Evolutionary conservation across 2,329 filamentous ascomycete genomes (phyloP), one percentile per base, ranked within the genome.

Genomic region (Cryphonectria radicalis): DNA sequence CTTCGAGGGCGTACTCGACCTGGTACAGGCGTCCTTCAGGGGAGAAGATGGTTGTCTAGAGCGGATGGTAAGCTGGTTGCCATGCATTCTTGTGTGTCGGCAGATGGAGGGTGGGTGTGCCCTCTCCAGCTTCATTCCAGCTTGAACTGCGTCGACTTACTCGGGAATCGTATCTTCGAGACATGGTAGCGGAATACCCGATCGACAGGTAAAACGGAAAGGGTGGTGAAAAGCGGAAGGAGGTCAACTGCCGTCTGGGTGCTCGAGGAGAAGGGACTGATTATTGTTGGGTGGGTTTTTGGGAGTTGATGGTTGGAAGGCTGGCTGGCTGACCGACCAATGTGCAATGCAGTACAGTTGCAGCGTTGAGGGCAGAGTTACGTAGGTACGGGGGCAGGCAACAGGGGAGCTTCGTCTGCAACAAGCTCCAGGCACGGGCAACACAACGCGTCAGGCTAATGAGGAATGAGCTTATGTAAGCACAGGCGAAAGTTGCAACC

Each of bases 1-100:
- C 96, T 84, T 99, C 96, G 67, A 99, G 90, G 37, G 96, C 97
- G 88, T 99, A 99, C 89, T 99, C 96, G 78, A 99, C 96, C 85
- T 99, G 96, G 84, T 99, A 99, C 73, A 99, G 90, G 80, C 96
- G 95, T 75, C 96, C 96, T 86, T 99, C 96, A 73, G 96, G 96
- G 73, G 96, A 99, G 91, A 99, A 99, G 89, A 99, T 99, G 81
- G 96, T 99, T 78, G 96, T 99, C 95, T 97, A 78, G 63, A 62
- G 35, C 35, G 32, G 22, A 37, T 28, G 42, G 77, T 75, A 59
- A 74, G 72, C 72, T 66, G 67, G 60, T 46, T 35, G 60, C 50
- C 37, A 40, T 60, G 32, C 53, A 35, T 32, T 32, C 4, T 42
- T 59, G 65, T 32, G 10, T 59, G 46, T 55, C 59, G 40, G 43